phyloP scores from a whole-genome alignment of 2,329 filamentous ascomycete genomes.

The Aspergillus glaucus region DNA sequence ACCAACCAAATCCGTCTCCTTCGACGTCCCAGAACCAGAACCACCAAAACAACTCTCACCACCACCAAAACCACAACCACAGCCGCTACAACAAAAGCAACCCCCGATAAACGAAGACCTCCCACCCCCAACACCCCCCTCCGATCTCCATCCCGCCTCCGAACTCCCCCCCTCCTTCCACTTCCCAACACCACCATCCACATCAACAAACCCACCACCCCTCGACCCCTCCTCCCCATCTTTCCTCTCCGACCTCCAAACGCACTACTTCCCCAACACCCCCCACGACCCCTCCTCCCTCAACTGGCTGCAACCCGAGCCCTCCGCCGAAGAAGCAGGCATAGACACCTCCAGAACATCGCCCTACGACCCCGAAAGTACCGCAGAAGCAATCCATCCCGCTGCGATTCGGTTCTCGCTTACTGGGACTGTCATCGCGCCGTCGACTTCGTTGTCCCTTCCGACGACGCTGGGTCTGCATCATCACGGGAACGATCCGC shows the following conservation, averaged over 20 bases:
- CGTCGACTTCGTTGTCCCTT: constrained; percentile 65
- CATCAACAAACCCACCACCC: constrained; percentile 52
- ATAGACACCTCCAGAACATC: constrained; percentile 55
- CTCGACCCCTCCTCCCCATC: constrained; percentile 77
- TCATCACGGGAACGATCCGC: constrained; percentile 86
- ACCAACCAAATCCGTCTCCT: constrained; percentile 27
- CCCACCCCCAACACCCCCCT: constrained; percentile 27
- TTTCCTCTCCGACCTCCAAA: constrained; percentile 77
- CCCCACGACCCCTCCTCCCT: constrained; percentile 78
- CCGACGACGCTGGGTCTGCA: constrained; percentile 77
- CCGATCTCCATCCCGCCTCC: constrained; percentile 36
- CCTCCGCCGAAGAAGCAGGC: constrained; percentile 56
- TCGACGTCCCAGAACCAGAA: constrained; percentile 13
- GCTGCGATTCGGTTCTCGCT: constrained; percentile 86
- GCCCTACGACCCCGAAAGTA: constrained; percentile 73
- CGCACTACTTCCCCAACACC: constrained; percentile 88
- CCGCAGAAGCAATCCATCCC: constrained; percentile 57
- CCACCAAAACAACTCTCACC: constrained; percentile 5
- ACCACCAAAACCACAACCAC: constrained; percentile 4
- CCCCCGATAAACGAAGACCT: constrained; percentile 25
- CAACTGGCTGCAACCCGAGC: constrained; percentile 70
- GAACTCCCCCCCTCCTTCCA: constrained; percentile 34
- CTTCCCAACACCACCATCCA: constrained; percentile 38
- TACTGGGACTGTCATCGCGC: constrained; percentile 70
- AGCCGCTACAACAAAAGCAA: constrained; percentile 2